A percentile compares a stretch with the other conserved stretches of the same genome.
Evolutionary conservation across 306 rosid genomes (phyloP).

Genomic region (Myrica gale): DNA sequence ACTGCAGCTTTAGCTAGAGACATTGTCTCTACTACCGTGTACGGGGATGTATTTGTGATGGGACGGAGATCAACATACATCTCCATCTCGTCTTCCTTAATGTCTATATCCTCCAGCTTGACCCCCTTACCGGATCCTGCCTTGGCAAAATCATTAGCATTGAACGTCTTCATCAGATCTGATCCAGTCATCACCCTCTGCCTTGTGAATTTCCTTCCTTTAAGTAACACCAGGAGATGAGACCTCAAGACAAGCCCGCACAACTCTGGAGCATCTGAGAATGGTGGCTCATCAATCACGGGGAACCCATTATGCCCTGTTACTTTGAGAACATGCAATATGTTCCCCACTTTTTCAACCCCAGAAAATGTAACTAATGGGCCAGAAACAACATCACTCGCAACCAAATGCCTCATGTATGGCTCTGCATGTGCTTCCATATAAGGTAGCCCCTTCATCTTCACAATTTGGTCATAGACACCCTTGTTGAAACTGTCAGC

Average conservation of each 20-base stretch:
- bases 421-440: slow-evolving; percentile 78
- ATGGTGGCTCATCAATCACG: slow-evolving; percentile 74
- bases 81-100: slow-evolving; percentile 59
- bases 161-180: slow-evolving; percentile 36
- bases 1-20: slow-evolving; percentile 67
- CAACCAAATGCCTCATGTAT: slow-evolving; percentile 65
- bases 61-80: slow-evolving; percentile 79
- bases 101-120: slow-evolving; percentile 52
- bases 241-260: slow-evolving; percentile 77
- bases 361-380: slow-evolving; percentile 62
- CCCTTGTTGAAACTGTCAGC: slow-evolving; percentile 76
- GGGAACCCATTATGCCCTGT: slow-evolving; percentile 74
- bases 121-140: slow-evolving; percentile 73
- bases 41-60: slow-evolving; percentile 55
- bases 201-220: slow-evolving; percentile 46
- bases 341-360: slow-evolving; percentile 63
- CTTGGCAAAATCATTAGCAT: slow-evolving; percentile 65
- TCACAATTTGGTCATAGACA: slow-evolving; percentile 74
- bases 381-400: slow-evolving; percentile 73
- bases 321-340: slow-evolving; percentile 46
- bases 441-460: slow-evolving; percentile 66
- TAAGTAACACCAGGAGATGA: slow-evolving; percentile 70
- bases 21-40: slow-evolving; percentile 69
- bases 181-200: slow-evolving; percentile 31
- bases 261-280: slow-evolving; percentile 49